A percentile compares a stretch with the other conserved stretches of the same genome.
Evolutionary conservation across 352 stramenopile genomes (phyloP).

Genomic region (Phytophthora capsici): DNA sequence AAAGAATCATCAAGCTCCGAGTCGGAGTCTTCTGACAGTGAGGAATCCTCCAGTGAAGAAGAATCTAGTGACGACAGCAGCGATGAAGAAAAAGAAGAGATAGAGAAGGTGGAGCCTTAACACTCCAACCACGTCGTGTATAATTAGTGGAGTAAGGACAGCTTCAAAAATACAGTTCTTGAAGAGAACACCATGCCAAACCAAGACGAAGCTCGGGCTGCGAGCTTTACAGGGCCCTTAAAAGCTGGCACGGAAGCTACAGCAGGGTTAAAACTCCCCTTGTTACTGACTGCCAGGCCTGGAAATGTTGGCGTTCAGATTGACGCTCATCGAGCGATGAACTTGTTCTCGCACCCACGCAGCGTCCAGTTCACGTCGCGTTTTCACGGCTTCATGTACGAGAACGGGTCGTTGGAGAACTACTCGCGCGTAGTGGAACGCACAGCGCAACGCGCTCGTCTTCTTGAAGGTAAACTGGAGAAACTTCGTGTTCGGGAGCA

Average conservation of each 20-base stretch:
- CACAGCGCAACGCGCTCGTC: constrained; percentile 46
- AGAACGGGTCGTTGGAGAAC: constrained; percentile 78
- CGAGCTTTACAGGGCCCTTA: constrained; percentile 17
- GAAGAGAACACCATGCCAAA: constrained; percentile 27
- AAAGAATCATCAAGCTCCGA: constrained; percentile 31
- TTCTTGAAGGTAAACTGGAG: constrained; percentile 56
- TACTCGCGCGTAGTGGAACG: constrained; percentile 67
- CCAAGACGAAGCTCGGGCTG: constrained; percentile 18
- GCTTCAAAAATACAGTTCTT: constrained; percentile 40
- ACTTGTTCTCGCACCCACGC: constrained; percentile 61
- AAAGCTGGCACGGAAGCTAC: background rate
- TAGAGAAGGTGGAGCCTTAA: constrained; percentile 7
- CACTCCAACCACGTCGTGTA: constrained; percentile 32
- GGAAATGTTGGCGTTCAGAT: constrained; percentile 84
- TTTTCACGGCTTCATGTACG: constrained; percentile 70
- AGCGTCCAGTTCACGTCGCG: constrained; percentile 69
- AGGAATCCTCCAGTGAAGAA: constrained; percentile 42
- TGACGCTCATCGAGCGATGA: constrained; percentile 68
- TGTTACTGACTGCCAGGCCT: constrained; percentile 59
- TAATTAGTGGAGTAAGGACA: constrained; percentile 36
- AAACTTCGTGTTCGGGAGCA: constrained; percentile 57
- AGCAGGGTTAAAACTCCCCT: constrained; percentile 43
- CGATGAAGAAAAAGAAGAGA: background rate
- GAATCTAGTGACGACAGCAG: constrained; percentile 20
- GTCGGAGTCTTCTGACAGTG: constrained; percentile 40